A percentile compares a stretch with the other conserved stretches of the same genome.
Conservation (phyloP, 164 flowering plant species). For the Piper longum region DNA sequence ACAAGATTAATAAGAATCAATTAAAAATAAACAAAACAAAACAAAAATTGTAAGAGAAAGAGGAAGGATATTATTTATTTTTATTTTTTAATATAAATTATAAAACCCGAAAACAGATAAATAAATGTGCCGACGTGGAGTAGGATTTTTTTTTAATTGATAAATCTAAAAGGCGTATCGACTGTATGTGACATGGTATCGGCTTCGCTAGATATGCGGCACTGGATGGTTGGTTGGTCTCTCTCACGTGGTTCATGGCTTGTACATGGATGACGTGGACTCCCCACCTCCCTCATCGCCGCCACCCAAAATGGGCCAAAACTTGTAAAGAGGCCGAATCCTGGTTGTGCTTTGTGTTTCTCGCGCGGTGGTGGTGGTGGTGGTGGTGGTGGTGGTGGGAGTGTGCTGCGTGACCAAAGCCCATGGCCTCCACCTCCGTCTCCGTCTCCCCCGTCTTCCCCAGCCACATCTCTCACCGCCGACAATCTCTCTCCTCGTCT, state of each 20-base stretch:
- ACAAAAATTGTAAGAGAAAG: no score
- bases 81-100: no score
- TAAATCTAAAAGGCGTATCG: conserved; percentile 41
- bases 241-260: conserved; percentile 58
- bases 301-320: conserved; percentile 43
- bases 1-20: no score
- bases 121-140: no score
- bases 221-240: conserved; percentile 92
- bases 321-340: no score
- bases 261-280: conserved; percentile 55
- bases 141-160: no score
- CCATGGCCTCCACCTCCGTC: conserved; percentile 39
- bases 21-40: no score
- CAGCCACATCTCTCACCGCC: no score
- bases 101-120: no score
- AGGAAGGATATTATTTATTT: no score
- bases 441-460: no score
- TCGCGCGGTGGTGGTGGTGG: conserved; percentile 46
- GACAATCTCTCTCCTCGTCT: no score
- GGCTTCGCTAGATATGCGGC: conserved; percentile 60
- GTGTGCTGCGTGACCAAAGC: conserved; percentile 60
- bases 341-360: conserved; percentile 61
- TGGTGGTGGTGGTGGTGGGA: conserved; percentile 63
- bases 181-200: conserved; percentile 52
- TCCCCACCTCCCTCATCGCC: conserved; percentile 73